A percentile compares a stretch with the other conserved stretches of the same genome.
These are phyloP conservation scores for Phaeosphaeriaceae sp. DNA, from an alignment of 2,329 filamentous ascomycete species.

Conservation along the genomic window DNA sequence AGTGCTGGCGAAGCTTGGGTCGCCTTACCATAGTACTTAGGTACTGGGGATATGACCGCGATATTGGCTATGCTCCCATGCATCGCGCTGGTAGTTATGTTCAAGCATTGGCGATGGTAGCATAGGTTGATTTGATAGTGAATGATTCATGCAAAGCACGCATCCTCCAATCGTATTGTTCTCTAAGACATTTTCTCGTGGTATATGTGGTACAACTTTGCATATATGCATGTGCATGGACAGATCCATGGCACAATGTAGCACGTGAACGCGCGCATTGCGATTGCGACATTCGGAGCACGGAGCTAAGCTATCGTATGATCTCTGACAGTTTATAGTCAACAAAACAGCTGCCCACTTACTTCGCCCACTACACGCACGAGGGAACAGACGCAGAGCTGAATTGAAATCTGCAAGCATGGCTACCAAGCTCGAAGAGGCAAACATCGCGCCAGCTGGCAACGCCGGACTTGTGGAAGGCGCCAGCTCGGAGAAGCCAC, in stretches of 20 bases:
- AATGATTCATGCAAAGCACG: too few relatives aligned
- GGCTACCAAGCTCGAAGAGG: slow-evolving; percentile 25
- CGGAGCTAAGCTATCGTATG: slow-evolving; percentile 5
- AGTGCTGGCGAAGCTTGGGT: too few relatives aligned
- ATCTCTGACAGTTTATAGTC: slow-evolving; percentile 7
- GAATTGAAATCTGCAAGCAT: slow-evolving; percentile 18
- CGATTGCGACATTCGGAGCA: slow-evolving; percentile 10
- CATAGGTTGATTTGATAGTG: too few relatives aligned
- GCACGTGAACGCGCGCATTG: slow-evolving; percentile 19
- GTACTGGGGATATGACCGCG: too few relatives aligned
- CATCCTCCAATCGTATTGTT: too few relatives aligned
- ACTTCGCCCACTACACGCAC: not conserved
- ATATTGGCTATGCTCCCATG: too few relatives aligned
- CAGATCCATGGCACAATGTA: too few relatives aligned
- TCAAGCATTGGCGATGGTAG: too few relatives aligned
- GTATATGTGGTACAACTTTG: too few relatives aligned
- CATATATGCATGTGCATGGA: not conserved
- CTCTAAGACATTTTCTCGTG: too few relatives aligned
- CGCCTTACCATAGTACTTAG: too few relatives aligned
- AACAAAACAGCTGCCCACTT: not conserved
- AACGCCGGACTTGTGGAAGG: slow-evolving; percentile 14
- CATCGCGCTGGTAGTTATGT: too few relatives aligned
- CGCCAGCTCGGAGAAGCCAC: slow-evolving; percentile 22
- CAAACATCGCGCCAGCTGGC: slow-evolving; percentile 18
- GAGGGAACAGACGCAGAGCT: not conserved